Base-by-base conservation (phyloP, 441 rosid genomes). In the Bocquillonia castaneifolia region DNA sequence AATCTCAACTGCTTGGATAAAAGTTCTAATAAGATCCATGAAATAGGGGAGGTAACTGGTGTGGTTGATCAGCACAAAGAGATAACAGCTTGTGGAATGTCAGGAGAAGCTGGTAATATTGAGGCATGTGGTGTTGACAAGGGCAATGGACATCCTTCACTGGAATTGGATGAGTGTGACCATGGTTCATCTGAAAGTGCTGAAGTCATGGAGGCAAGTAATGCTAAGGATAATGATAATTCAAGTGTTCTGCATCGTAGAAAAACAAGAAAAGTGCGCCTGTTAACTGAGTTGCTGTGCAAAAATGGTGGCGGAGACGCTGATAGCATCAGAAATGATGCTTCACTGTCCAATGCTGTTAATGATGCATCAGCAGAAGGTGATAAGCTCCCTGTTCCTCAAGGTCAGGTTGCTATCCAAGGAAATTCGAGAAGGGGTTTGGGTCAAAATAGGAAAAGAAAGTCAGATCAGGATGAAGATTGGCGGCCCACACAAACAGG, bases 181-280 rank as follows among this genome's bases (percentile, higher is more conserved):
- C 65, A 67, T 54, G 76, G 65, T 39, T 83, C 93, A 65, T 81
- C 92, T 58, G 95, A 88, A 77, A 86, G 86, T 78, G 79, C 78
- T 28, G 87, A 85, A 60, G 59, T 65, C 58, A 61, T 74, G 74
- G 62, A 15, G 37, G 68, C 72, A 53, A 67, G 64, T 66, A 66
- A 68, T 40, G 69, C 64, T 32, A 63, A 50, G 57, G 74, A 71
- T 72, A 62, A 51, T 64, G 80, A 79, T 76, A 74, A 75, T 60
- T 61, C 81, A 64, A 74, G 78, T 56, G 82, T 84, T 64, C 55
- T 67, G 67, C 90, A 75, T 75, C 88, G 87, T 18, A 87, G 81
- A 59, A 91, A 82, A 87, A 56, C 82, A 62, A 82, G 86, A 54
- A 95, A 90, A 76, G 78, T 88, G 64, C 91, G 95, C 65, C 78